Base-by-base conservation (phyloP, 2,329 filamentous ascomycete genomes). In the Pseudocercospora cruenta region DNA sequence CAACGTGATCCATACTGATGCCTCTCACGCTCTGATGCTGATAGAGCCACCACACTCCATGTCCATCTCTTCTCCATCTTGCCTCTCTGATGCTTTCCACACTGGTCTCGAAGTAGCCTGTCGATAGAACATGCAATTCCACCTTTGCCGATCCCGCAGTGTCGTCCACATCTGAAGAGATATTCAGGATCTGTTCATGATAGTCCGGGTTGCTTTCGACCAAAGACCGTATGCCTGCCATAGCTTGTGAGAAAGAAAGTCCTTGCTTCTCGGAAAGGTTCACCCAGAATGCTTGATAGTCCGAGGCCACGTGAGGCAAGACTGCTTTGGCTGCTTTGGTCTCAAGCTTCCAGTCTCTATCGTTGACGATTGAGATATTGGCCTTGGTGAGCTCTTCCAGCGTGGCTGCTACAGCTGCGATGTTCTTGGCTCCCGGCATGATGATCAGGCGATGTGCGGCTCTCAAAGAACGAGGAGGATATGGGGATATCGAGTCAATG, bases 11-110 rank as follows among this genome's bases (percentile, higher is more conserved):
- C 43, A 45, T 16, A n/a, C 43, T 45, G 5, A 45, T 45, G 19
- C 43, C 43, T 45, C 43, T 45, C 43, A 45, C 43, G 19, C 43
- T n/a, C 45, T 49, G n/a, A 49, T 49, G 45, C 21, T 49, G 45
- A 24, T 93, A 93, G 71, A 91, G 91, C 51, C 55, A 58, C 31
- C 55, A 58, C 4, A 33, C 36, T 5, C 55, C 55, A 24, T 58
- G 55, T 19, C 36, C 31, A 39, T 58, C 55, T 14, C 55, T 26
- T 24, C 39, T 39, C 55, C 55, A 58, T 22, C 31, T 36, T 10
- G 55, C 55, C 55, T 58, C 55, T 43, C 55, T 36, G 26, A 58
- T 39, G 16, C 28, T 22, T 22, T 58, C 55, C 31, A 58, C 31
- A 22, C 14, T 58, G 28, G 31, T 58, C n/a, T 43, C 28, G 2